Conservation (phyloP, 176 grass and related monocot species). For the Eremochloa ophiuroides region DNA sequence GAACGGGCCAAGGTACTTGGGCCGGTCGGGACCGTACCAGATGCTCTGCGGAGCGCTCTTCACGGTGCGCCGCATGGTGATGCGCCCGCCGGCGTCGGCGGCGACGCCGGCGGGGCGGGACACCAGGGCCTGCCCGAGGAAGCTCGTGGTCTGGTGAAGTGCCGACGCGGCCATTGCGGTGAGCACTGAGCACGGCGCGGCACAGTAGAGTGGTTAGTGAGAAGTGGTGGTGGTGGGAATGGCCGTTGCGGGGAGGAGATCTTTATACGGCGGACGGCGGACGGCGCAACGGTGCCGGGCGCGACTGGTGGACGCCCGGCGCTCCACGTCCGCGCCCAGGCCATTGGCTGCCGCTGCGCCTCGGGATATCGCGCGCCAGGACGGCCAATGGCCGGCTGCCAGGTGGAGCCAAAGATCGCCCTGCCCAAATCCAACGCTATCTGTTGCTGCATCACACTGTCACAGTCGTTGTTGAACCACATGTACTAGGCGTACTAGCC, state of each 20-base stretch:
- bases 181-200: no score
- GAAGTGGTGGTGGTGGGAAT: not conserved
- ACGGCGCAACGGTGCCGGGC: not conserved
- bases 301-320: conserved; percentile 28
- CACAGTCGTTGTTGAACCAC: not conserved
- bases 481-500: not conserved
- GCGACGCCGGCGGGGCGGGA: conserved; percentile 39
- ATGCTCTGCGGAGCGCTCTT: conserved; percentile 71
- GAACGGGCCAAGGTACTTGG: conserved; percentile 93
- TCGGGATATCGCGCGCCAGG: conserved; percentile 13
- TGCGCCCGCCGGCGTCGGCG: conserved; percentile 50
- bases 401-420: conserved; percentile 23
- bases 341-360: conserved; percentile 24
- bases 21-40: conserved; percentile 71
- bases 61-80: conserved; percentile 74
- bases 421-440: conserved; percentile 9
- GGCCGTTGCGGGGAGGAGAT: not conserved
- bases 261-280: conserved; percentile 32
- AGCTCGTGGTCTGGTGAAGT: conserved; percentile 54
- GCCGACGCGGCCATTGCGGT: conserved; percentile 64
- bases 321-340: conserved; percentile 18
- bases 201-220: not conserved
- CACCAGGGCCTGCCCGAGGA: conserved; percentile 50
- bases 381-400: not conserved
- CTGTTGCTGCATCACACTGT: not conserved